These are phyloP conservation scores for Dissoconium aciculare DNA, from an alignment of 2,329 filamentous ascomycete species.

Conservation along the genomic window DNA sequence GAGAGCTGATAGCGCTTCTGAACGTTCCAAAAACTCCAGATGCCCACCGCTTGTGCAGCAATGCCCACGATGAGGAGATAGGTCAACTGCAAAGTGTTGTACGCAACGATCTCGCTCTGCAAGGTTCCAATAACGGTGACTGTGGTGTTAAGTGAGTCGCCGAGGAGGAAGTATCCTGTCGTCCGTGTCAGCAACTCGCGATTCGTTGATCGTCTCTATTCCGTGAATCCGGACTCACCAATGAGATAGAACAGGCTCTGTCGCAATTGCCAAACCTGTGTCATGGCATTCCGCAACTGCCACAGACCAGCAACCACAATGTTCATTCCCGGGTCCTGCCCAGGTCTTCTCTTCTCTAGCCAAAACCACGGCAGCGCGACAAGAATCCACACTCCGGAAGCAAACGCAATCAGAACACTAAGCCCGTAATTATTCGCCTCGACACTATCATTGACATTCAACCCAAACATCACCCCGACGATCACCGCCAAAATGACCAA, in stretches of 20 bases:
- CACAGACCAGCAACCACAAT: conserved; percentile 46
- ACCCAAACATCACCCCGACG: conserved; percentile 47
- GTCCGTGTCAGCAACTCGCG: background rate
- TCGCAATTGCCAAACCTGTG: conserved; percentile 48
- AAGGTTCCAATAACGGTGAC: conserved; percentile 52
- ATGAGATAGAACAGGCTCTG: conserved; percentile 52
- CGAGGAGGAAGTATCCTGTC: conserved; percentile 48
- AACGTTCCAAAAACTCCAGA: conserved; percentile 42
- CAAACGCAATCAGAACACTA: conserved; percentile 50
- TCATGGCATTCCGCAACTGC: conserved; percentile 44
- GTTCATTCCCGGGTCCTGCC: conserved; percentile 37
- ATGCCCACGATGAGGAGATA: conserved; percentile 55
- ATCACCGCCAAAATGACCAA: conserved; percentile 49
- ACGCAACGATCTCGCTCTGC: conserved; percentile 50
- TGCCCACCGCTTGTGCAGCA: conserved; percentile 46
- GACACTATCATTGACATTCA: conserved; percentile 44
- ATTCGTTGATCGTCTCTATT: too few species aligned
- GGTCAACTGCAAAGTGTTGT: conserved; percentile 49
- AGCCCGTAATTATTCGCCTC: conserved; percentile 53
- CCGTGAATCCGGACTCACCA: conserved; percentile 28
- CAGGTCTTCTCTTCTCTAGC: conserved; percentile 48
- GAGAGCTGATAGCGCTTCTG: conserved; percentile 45
- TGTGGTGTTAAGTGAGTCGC: conserved; percentile 56
- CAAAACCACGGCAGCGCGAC: conserved; percentile 53
- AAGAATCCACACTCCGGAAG: conserved; percentile 47